These are phyloP conservation scores for Apiotrichum domesticum DNA, from an alignment of 1,284 basidiomycete genomes.

Conservation along the genomic window DNA sequence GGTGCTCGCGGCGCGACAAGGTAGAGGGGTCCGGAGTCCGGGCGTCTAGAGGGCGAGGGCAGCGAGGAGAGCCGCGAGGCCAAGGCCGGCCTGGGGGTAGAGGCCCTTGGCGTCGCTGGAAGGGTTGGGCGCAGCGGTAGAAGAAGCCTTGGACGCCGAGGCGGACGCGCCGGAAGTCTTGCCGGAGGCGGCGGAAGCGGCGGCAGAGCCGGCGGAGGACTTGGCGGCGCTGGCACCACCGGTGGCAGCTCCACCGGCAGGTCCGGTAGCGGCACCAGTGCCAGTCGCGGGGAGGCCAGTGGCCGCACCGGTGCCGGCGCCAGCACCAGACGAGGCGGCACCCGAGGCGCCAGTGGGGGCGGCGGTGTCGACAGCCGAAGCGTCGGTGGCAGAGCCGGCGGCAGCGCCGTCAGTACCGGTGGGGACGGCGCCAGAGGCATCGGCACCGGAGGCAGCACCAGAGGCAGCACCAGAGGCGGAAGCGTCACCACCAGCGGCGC, in stretches of 20 bases:
- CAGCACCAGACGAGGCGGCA: no score
- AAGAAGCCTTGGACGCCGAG: neutral
- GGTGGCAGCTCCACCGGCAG: no score
- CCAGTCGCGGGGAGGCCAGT: no score
- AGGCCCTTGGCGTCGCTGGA: neutral
- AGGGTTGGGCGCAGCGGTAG: neutral
- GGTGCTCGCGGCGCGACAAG: neutral
- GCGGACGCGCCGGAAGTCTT: neutral
- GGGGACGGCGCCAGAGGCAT: neutral
- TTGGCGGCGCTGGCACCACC: neutral
- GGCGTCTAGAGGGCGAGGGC: neutral
- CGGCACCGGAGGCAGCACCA: neutral
- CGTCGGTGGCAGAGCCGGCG: neutral
- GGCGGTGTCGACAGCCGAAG: neutral
- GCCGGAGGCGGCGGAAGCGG: neutral
- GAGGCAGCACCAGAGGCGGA: neutral
- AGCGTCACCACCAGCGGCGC: neutral
- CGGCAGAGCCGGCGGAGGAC: neutral
- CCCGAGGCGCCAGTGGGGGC: no score
- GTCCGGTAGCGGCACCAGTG: neutral
- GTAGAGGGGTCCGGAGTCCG: neutral
- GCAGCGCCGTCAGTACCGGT: neutral
- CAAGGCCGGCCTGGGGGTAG: neutral
- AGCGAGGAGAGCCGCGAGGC: constrained; percentile 1
- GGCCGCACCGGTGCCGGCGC: no score